These are phyloP conservation scores for Globisporangium rhizosaccharum DNA, from an alignment of 352 stramenopile species.

Conservation along the genomic window DNA sequence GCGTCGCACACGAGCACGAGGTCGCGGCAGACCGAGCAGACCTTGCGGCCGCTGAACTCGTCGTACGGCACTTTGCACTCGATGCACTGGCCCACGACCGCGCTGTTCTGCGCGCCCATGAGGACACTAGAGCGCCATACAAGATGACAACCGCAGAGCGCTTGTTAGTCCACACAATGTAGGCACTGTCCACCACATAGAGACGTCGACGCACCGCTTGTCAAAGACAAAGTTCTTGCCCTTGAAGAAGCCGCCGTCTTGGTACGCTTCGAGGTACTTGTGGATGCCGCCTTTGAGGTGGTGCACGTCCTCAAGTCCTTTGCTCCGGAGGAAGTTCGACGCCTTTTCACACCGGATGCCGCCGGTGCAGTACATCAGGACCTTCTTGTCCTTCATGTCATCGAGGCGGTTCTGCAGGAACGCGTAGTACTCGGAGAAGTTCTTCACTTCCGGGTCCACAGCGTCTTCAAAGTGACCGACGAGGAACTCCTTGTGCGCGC, in stretches of 20 bases:
- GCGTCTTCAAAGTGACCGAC: constrained; percentile 72
- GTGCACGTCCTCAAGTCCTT: constrained; percentile 49
- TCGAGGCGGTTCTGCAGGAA: constrained; percentile 57
- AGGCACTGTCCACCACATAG: background rate
- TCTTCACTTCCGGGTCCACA: constrained; percentile 62
- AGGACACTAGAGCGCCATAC: constrained; percentile 27
- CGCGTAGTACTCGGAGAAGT: constrained; percentile 71
- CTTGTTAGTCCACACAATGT: background rate
- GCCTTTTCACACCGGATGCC: constrained; percentile 76
- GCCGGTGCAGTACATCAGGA: constrained; percentile 78
- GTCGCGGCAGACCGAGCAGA: constrained; percentile 70
- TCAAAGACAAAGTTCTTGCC: constrained; percentile 83
- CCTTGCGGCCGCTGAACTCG: constrained; percentile 60
- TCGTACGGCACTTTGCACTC: constrained; percentile 50
- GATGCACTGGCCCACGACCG: constrained; percentile 70
- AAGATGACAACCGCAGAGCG: background rate
- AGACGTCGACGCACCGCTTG: constrained; percentile 39
- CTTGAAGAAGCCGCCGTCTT: constrained; percentile 60
- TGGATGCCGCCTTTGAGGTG: constrained; percentile 72
- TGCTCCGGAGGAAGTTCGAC: constrained; percentile 59
- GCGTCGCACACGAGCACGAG: constrained; percentile 61
- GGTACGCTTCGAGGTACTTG: constrained; percentile 64
- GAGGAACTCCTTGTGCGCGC: constrained; percentile 56
- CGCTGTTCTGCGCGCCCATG: constrained; percentile 50
- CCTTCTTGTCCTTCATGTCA: constrained; percentile 64